phyloP scores from a whole-genome alignment of 371 early-diverging fungal genomes.

The Nematocida sp. region DNA sequence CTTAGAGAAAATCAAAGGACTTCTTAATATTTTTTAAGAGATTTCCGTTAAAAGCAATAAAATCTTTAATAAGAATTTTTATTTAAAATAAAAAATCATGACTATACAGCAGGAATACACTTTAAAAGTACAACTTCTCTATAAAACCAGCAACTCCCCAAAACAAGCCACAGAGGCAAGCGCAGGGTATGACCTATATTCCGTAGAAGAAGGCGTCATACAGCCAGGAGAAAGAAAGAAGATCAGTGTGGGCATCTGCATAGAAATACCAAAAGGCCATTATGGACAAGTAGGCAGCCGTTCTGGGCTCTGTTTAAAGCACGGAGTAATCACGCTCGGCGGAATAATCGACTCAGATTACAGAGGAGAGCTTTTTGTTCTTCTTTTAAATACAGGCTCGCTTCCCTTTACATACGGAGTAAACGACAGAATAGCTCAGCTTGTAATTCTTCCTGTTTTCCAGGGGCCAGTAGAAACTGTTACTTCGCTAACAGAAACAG shows the following conservation, averaged over 20 bases:
- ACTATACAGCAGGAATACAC: neutral
- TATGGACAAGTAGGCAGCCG: slow-evolving; percentile 91
- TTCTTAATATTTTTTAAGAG: slow-evolving; percentile 63
- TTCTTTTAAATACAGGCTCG: slow-evolving; percentile 78
- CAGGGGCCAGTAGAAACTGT: slow-evolving; percentile 76
- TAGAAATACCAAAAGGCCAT: slow-evolving; percentile 75
- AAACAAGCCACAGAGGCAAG: slow-evolving; percentile 28
- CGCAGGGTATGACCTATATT: slow-evolving; percentile 88
- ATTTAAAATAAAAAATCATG: neutral
- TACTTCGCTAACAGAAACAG: slow-evolving; percentile 72
- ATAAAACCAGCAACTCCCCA: slow-evolving; percentile 1
- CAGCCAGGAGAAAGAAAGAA: slow-evolving; percentile 72
- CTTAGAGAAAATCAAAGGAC: slow-evolving; percentile 71
- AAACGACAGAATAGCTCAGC: slow-evolving; percentile 92
- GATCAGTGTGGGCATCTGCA: slow-evolving; percentile 75
- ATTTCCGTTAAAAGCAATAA: neutral
- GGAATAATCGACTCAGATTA: slow-evolving; percentile 93
- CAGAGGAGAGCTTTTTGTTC: slow-evolving; percentile 69
- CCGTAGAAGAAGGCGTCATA: slow-evolving; percentile 71
- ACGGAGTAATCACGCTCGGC: slow-evolving; percentile 83
- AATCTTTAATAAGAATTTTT: neutral
- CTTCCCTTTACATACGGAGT: slow-evolving; percentile 69
- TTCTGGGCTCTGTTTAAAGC: slow-evolving; percentile 77
- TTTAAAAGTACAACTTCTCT: slow-evolving; percentile 45
- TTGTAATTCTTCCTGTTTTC: slow-evolving; percentile 77